Evolutionary conservation across 331 rosid genomes (phyloP).

Genomic region (Malus hybrid): DNA sequence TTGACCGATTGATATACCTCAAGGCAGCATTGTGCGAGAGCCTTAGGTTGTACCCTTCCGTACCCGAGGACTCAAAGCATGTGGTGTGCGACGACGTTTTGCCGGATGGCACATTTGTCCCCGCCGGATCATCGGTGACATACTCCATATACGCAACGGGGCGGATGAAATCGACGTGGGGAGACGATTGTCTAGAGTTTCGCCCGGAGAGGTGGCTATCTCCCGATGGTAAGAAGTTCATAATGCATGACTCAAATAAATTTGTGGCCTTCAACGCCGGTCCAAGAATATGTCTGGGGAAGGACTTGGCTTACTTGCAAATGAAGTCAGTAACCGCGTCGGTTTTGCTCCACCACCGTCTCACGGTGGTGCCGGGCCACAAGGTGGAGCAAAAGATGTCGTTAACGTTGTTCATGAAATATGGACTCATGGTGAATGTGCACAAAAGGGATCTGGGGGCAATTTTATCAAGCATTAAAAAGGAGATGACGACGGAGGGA

Average conservation of each 20-base stretch:
- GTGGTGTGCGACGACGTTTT: conserved; percentile 56
- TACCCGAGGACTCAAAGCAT: conserved; percentile 88
- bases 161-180: conserved; percentile 74
- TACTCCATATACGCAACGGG: conserved; percentile 82
- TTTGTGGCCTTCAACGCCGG: conserved; percentile 90
- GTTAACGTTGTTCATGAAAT: conserved; percentile 28
- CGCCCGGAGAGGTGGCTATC: conserved; percentile 86
- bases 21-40: conserved; percentile 86
- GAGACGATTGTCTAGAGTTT: conserved; percentile 87
- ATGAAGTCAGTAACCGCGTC: conserved; percentile 88
- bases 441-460: conserved; percentile 47
- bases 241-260: conserved; percentile 58
- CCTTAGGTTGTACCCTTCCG: conserved; percentile 76
- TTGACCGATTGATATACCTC: conserved; percentile 57
- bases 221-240: conserved; percentile 49
- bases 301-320: conserved; percentile 79
- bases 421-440: conserved; percentile 45
- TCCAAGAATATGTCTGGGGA: conserved; percentile 86
- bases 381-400: conserved; percentile 89
- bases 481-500: conserved; percentile 5
- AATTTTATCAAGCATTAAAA: conserved; percentile 27
- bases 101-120: conserved; percentile 82
- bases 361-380: conserved; percentile 55
- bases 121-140: conserved; percentile 76
- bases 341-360: conserved; percentile 64